Evolutionary conservation across 441 rosid genomes (phyloP), one percentile per base, ranked within the genome.

Genomic region (Euphorbia schlechtendalii): DNA sequence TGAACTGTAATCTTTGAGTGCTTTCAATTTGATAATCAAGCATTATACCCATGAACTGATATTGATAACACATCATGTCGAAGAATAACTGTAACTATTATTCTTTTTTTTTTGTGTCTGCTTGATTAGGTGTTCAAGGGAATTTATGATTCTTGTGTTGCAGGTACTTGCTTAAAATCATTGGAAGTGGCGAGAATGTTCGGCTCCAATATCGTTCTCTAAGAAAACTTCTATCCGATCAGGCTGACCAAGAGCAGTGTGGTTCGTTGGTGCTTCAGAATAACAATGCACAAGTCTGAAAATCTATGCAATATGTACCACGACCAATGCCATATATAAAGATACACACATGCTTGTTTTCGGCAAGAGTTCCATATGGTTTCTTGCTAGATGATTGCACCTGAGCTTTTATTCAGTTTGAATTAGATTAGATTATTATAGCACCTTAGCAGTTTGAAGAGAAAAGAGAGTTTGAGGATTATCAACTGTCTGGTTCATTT

Each of bases 151-250:
- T 20, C 56, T 13, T 12, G 30, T 48, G 34, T 56, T 59, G 69
- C 80, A 93, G 98, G 98, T 93, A 90, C 55, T 77, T 84, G 74
- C 82, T 93, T 64, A 82, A 93, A 77, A 85, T 90, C 36, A 73
- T 84, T 48, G 97, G 82, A 53, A 90, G 84, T 17, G 96, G 96
- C 51, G 98, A 93, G 76, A 83, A 83, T 67, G 85, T 93, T 15
- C 84, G 98, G 18, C 82, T 93, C 59, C 98, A 93, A 60, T 93
- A 88, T 73, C 89, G 98, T 18, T 93, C 98, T 66, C 95, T 93
- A 30, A 72, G 84, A 71, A 90, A 93, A 77, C 71, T 84, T 49
- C 53, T 66, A 43, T 75, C 61, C 66, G 56, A 76, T 21, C 78
- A 72, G 57, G 63, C 77, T 52, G 60, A 77, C 51, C 67, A 82